Evolutionary conservation across 495 filamentous ascomycete species (phyloP).

Genomic region (Cercophora scortea): DNA sequence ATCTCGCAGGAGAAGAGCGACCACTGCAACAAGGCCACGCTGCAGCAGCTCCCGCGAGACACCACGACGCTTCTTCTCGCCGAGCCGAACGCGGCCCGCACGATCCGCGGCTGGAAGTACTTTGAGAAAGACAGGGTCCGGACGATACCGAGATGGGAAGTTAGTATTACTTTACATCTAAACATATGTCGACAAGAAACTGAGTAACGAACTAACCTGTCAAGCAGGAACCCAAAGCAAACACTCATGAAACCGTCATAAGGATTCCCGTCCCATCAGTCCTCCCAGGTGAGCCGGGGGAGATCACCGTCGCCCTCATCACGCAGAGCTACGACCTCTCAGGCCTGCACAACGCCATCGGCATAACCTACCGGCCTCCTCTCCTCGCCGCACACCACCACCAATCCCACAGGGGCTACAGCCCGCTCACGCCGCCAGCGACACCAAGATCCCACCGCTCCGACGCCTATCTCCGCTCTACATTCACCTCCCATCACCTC

Average conservation of each 20-base stretch:
- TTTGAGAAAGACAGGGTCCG: slow-evolving; percentile 49
- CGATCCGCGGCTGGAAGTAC: slow-evolving; percentile 57
- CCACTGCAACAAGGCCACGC: slow-evolving; percentile 61
- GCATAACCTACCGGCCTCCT: slow-evolving; percentile 59
- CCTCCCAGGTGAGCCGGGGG: slow-evolving; percentile 43
- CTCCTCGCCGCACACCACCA: background rate
- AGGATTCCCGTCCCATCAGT: slow-evolving; percentile 38
- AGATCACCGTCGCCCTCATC: slow-evolving; percentile 59
- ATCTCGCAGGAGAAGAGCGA: slow-evolving; percentile 64
- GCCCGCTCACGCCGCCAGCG: slow-evolving; percentile 18
- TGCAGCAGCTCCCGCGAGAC: slow-evolving; percentile 48
- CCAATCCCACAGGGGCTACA: slow-evolving; percentile 2
- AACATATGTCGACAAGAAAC: too few relatives aligned
- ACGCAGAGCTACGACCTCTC: slow-evolving; percentile 52
- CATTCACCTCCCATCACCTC: slow-evolving; percentile 24
- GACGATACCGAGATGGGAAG: slow-evolving; percentile 43
- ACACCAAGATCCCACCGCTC: slow-evolving; percentile 23
- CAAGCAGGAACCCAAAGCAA: slow-evolving; percentile 28
- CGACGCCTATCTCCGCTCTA: slow-evolving; percentile 35
- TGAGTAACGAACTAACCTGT: too few relatives aligned
- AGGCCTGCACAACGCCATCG: slow-evolving; percentile 57
- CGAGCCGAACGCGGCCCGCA: slow-evolving; percentile 51
- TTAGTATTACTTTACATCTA: too few relatives aligned
- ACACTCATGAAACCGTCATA: slow-evolving; percentile 28
- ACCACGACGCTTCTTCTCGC: slow-evolving; percentile 55